Evolutionary conservation across 257 asterid genomes (phyloP).

Genomic region (Solanum lignicaule): DNA sequence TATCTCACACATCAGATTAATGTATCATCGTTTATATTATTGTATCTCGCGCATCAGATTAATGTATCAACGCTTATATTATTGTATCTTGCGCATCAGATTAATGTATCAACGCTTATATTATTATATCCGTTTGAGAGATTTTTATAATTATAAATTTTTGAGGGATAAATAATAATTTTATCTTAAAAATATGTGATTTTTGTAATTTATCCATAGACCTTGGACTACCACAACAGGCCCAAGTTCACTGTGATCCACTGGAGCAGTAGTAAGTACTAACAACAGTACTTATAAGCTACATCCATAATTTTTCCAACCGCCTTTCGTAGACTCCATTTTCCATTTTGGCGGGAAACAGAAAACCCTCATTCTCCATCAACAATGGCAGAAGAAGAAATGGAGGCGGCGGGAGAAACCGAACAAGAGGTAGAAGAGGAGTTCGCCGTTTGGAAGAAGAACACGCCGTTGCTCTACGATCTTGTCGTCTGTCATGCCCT

Average conservation of each 20-base stretch:
- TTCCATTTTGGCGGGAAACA: conserved; percentile 35
- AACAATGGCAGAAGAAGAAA: conserved; percentile 20
- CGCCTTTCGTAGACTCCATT: background rate
- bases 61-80: too few species aligned
- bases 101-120: too few species aligned
- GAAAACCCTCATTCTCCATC: conserved; percentile 4
- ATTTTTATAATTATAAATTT: too few species aligned
- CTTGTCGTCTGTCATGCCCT: conserved; percentile 74
- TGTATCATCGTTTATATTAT: too few species aligned
- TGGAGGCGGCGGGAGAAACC: conserved; percentile 11
- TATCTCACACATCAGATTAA: too few species aligned
- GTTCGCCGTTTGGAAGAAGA: conserved; percentile 92
- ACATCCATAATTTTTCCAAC: background rate
- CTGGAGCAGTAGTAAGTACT: too few species aligned
- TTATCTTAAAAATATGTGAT: too few species aligned
- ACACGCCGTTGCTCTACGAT: conserved; percentile 77
- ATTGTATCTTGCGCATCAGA: too few species aligned
- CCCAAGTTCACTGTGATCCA: background rate
- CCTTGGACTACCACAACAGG: background rate
- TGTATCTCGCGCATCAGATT: too few species aligned
- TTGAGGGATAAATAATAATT: too few species aligned
- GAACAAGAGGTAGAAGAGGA: conserved; percentile 68
- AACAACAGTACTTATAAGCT: background rate
- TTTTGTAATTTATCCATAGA: background rate
- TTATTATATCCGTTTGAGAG: too few species aligned